These are phyloP conservation scores for Mollisiaceae sp. DNA, from an alignment of 2,329 filamentous ascomycete species.

Conservation along the genomic window DNA sequence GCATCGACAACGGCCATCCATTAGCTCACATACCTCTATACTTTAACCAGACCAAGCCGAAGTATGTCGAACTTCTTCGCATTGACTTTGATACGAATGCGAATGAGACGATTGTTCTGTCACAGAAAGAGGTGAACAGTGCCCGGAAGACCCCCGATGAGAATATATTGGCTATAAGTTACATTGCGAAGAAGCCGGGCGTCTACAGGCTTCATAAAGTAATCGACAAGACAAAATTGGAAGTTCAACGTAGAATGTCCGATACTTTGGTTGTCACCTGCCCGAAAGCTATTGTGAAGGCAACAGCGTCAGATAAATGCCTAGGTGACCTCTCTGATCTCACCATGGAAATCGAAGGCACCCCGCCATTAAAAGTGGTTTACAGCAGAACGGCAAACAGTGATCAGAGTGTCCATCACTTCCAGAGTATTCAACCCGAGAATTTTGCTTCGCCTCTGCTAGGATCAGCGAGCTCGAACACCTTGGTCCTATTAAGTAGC, in stretches of 20 bases:
- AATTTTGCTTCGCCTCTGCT: constrained; percentile 79
- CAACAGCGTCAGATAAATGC: constrained; percentile 72
- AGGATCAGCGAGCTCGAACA: constrained; percentile 61
- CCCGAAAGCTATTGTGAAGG: constrained; percentile 76
- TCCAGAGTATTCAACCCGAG: constrained; percentile 92
- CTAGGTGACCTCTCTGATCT: constrained; percentile 87
- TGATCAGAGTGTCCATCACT: constrained; percentile 82
- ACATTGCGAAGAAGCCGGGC: constrained; percentile 82
- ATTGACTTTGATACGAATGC: constrained; percentile 81
- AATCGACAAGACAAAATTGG: constrained; percentile 90
- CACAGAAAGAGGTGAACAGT: constrained; percentile 71
- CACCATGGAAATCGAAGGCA: constrained; percentile 81
- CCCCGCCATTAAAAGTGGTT: constrained; percentile 87
- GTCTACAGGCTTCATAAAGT: constrained; percentile 86
- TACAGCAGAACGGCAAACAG: constrained; percentile 90
- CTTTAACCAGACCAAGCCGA: constrained; percentile 91
- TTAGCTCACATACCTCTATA: constrained; percentile 77
- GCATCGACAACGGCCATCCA: constrained; percentile 69
- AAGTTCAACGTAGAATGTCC: constrained; percentile 77
- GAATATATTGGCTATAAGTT: constrained; percentile 68
- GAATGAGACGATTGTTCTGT: constrained; percentile 80
- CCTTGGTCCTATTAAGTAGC: constrained; percentile 60
- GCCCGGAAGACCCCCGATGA: constrained; percentile 68
- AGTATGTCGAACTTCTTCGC: constrained; percentile 86
- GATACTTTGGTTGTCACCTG: constrained; percentile 87